Base-by-base conservation (phyloP, 2,329 filamentous ascomycete genomes). In the Sporothrix curviconia region DNA sequence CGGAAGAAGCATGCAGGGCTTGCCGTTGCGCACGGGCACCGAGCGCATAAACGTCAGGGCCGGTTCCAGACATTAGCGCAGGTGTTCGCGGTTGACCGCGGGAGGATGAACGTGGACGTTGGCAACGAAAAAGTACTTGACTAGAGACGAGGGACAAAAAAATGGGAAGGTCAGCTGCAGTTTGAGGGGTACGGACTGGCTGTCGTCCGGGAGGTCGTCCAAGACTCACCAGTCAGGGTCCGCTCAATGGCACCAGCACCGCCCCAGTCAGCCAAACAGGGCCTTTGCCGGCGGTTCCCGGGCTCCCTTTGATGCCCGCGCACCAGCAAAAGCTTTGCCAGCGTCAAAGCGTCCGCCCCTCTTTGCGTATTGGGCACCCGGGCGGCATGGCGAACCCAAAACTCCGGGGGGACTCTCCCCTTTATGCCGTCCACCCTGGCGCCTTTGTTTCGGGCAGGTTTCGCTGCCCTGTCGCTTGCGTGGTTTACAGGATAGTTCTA, bases 91-190 rank as follows among this genome's bases (percentile, higher is more conserved):
- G 3, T 89, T 84, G 62, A 92, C 90, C 61, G n/a, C n/a, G 89
- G 84, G 39, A 99, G 78, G 60, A 99, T 99, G 56, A 92, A 90
- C 1, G 92, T 99, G 6, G 90, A 95, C 0, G 94, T 99, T n/a
- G 91, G 88, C 3, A 85, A 78, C 1, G 91, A 96, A 53, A n/a
- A 95, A 79, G 70, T 99, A 99, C 76, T 96, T 96, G 55, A 99
- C 90, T 92, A 63, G 14, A n/a, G n/a, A n/a, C n/a, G n/a, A n/a
- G n/a, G n/a, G n/a, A n/a, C n/a, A n/a, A n/a, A n/a, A n/a, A n/a
- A n/a, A n/a, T n/a, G n/a, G n/a, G n/a, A n/a, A n/a, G n/a, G n/a
- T n/a, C n/a, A n/a, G n/a, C n/a, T n/a, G n/a, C n/a, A n/a, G n/a
- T n/a, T n/a, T n/a, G n/a, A n/a, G n/a, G n/a, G n/a, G n/a, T n/a